Conservation (phyloP, 2,329 filamentous ascomycete species). For the Verticillium zaregamsianum region DNA sequence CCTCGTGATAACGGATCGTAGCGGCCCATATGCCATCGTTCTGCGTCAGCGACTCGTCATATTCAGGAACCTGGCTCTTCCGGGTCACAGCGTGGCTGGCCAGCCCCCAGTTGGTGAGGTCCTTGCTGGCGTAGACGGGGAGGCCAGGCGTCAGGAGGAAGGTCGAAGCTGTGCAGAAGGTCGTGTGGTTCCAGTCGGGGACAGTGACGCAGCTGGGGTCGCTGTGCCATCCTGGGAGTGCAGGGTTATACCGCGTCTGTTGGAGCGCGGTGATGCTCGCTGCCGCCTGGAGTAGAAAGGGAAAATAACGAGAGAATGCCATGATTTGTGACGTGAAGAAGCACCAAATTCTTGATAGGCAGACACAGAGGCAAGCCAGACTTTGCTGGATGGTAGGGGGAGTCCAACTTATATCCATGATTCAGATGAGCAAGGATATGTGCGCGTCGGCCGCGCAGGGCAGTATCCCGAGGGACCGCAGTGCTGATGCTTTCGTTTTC, state of each 20-base stretch:
- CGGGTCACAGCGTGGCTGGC: slow-evolving; percentile 34
- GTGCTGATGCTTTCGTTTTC: too few species aligned
- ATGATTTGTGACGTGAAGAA: too few species aligned
- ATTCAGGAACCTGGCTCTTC: slow-evolving; percentile 34
- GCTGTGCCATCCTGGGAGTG: slow-evolving; percentile 45
- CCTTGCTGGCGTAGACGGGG: slow-evolving; percentile 46
- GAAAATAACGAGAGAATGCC: too few species aligned
- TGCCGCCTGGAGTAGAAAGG: too few species aligned
- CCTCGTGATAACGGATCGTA: slow-evolving; percentile 36
- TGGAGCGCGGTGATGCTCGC: too few species aligned
- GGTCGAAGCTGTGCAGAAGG: slow-evolving; percentile 47
- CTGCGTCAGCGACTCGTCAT: slow-evolving; percentile 22
- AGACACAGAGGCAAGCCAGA: too few species aligned
- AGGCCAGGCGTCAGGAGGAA: slow-evolving; percentile 49
- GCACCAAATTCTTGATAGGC: too few species aligned
- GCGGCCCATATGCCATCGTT: slow-evolving; percentile 40
- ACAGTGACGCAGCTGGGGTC: slow-evolving; percentile 42
- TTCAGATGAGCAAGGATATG: too few species aligned
- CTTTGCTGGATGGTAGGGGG: too few species aligned
- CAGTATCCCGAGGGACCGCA: too few species aligned
- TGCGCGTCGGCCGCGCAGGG: too few species aligned
- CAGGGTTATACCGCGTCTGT: slow-evolving; percentile 29
- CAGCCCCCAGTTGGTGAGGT: slow-evolving; percentile 45
- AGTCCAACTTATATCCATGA: too few species aligned
- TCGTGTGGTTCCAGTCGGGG: slow-evolving; percentile 33